phyloP scores from a whole-genome alignment of 768 basidiomycete genomes.

The Pleurotus eryngii region DNA sequence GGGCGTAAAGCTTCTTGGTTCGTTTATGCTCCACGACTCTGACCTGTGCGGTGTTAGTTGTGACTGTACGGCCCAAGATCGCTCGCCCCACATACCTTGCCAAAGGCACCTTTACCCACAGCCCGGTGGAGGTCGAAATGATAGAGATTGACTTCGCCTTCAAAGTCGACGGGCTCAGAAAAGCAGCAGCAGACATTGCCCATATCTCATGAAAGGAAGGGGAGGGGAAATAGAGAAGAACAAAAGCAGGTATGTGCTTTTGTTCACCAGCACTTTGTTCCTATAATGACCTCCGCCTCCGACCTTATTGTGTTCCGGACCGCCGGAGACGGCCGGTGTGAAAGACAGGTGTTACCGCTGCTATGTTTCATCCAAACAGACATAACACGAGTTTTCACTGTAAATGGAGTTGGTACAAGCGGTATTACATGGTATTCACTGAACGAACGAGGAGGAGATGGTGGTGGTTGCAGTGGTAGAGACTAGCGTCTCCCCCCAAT shows the following conservation, averaged over 20 bases:
- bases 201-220: conserved; percentile 43
- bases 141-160: conserved; percentile 83
- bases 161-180: conserved; percentile 82
- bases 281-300: conserved; percentile 5
- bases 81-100: conserved; percentile 63
- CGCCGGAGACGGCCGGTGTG: conserved; percentile 7
- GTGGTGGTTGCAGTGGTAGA: not conserved
- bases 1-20: conserved; percentile 86
- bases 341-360: conserved; percentile 7
- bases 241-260: conserved; percentile 7
- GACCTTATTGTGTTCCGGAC: conserved; percentile 9
- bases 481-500: too few species aligned
- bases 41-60: conserved; percentile 50
- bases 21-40: conserved; percentile 96
- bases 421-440: not conserved
- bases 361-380: conserved; percentile 3
- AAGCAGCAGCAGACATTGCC: conserved; percentile 52
- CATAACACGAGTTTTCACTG: not conserved
- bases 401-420: not conserved
- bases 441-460: conserved; percentile 4
- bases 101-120: conserved; percentile 97
- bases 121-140: conserved; percentile 96
- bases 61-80: conserved; percentile 8
- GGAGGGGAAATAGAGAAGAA: conserved; percentile 25
- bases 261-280: conserved; percentile 7